A percentile compares a stretch with the other conserved stretches of the same genome.
Conservation (phyloP, 169 alveolate genomes). For the Plasmodium berghei region DNA sequence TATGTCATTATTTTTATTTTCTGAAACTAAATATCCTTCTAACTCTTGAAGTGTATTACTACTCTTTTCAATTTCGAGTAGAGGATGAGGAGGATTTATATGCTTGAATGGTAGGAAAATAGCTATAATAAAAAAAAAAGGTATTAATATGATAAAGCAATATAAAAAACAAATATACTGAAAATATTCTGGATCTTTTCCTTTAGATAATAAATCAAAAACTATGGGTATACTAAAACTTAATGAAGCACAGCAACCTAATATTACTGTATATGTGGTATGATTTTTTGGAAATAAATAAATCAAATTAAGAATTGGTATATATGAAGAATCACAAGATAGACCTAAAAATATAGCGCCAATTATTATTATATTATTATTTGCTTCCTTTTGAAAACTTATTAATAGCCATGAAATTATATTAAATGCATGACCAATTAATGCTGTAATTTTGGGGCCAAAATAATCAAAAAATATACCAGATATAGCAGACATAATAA, state of each 20-base stretch:
- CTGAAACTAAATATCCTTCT: conserved; percentile 33
- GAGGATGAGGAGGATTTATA: neutral
- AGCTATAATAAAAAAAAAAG: conserved; percentile 32
- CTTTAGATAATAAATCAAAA: conserved; percentile 42
- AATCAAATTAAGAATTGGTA: conserved; percentile 52
- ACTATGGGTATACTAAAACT: conserved; percentile 66
- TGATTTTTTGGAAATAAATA: conserved; percentile 63
- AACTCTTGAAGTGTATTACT: conserved; percentile 31
- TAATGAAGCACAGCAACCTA: conserved; percentile 70
- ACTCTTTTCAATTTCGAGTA: neutral
- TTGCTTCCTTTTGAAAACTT: conserved; percentile 38
- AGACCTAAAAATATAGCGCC: conserved; percentile 58
- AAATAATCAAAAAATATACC: conserved; percentile 78
- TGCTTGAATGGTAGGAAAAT: conserved; percentile 46
- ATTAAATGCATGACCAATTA: conserved; percentile 79
- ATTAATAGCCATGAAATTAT: conserved; percentile 79
- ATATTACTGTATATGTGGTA: conserved; percentile 61
- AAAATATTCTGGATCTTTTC: conserved; percentile 23
- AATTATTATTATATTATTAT: conserved; percentile 30
- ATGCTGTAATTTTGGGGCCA: conserved; percentile 79
- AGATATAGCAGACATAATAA: conserved; percentile 80
- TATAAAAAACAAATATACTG: conserved; percentile 41
- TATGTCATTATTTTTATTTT: neutral
- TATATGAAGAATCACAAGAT: conserved; percentile 59
- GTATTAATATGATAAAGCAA: conserved; percentile 43